phyloP scores from a whole-genome alignment of 768 basidiomycete species.

The Amanita molliuscula region DNA sequence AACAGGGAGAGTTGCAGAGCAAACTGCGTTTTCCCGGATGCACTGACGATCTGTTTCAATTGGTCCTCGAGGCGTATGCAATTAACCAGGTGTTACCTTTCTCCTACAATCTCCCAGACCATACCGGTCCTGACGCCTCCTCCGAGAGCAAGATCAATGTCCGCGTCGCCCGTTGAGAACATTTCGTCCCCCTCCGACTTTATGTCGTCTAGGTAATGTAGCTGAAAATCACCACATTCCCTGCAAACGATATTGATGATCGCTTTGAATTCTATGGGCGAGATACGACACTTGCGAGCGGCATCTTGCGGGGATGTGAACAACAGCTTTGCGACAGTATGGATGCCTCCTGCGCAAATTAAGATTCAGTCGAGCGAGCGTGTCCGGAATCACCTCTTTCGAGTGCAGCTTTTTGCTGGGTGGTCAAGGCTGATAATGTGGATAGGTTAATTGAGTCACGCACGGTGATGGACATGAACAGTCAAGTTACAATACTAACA shows the following conservation, averaged over 20 bases:
- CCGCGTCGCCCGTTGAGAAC: constrained; percentile 66
- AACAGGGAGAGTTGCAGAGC: constrained; percentile 75
- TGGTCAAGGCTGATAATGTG: constrained; percentile 5
- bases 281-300: constrained; percentile 43
- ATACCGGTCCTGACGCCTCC: constrained; percentile 74
- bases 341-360: constrained; percentile 33
- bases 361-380: neutral
- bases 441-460: constrained; percentile 1
- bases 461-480: neutral
- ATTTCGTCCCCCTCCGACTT: constrained; percentile 27
- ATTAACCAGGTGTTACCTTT: constrained; percentile 51
- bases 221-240: constrained; percentile 24
- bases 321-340: constrained; percentile 38
- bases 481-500: neutral
- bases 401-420: constrained; percentile 15
- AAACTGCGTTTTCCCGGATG: constrained; percentile 91
- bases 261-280: constrained; percentile 35
- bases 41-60: constrained; percentile 33
- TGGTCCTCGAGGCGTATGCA: neutral
- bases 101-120: constrained; percentile 83
- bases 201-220: constrained; percentile 31
- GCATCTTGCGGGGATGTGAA: constrained; percentile 39
- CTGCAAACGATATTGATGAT: constrained; percentile 42
- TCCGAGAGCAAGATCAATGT: constrained; percentile 59
- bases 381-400: constrained; percentile 19